Base-by-base conservation (phyloP, 257 asterid genomes). In the Nyctanthes arbortristis region DNA sequence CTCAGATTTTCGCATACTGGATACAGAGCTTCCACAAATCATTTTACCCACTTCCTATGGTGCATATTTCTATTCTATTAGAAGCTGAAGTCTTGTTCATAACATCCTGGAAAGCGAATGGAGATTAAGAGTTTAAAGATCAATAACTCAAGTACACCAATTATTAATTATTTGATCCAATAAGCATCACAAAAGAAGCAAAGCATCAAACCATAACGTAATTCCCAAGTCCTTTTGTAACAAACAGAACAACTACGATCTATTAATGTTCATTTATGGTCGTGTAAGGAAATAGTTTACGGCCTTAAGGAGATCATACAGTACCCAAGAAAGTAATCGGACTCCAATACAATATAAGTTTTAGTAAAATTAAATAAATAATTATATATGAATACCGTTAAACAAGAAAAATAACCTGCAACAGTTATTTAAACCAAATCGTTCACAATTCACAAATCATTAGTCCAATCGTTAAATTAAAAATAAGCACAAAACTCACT, bases 371-470 rank as follows among this genome's bases (percentile, higher is more conserved):
- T 45, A 20, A 47, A 47, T 47, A 49, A 22, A 18, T 22, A 49
- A 22, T 7, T 7, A 49, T 6, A 49, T 40, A 9, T 18, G 58
- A 49, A 0, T 20, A 7, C 22, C 4, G 22, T 49, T n/a, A 35
- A 56, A 20, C 49, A 35, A 36, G 10, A 56, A 36, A 52, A 52
- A 30, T 22, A 36, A 55, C 33, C 30, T 31, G 29, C 45, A 30
- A 45, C 31, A 10, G 30, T 16, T 33, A 59, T 37, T 35, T 36
- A 18, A 18, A 67, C 25, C 11, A 52, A 39, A 49, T 18, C 56
- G 29, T 49, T 49, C 61, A 16, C 20, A 16, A 67, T 49, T 49
- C 61, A 16, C 20, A 16, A 67, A 63, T 73, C 64, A 63, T 67
- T 45, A 68, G 27, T 39, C 54, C 55, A 43, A 39, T 32, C 29